A percentile compares a stretch with the other conserved stretches of the same genome.
Conservation (phyloP, 352 stramenopile genomes). For the Blastocystis sp. region DNA sequence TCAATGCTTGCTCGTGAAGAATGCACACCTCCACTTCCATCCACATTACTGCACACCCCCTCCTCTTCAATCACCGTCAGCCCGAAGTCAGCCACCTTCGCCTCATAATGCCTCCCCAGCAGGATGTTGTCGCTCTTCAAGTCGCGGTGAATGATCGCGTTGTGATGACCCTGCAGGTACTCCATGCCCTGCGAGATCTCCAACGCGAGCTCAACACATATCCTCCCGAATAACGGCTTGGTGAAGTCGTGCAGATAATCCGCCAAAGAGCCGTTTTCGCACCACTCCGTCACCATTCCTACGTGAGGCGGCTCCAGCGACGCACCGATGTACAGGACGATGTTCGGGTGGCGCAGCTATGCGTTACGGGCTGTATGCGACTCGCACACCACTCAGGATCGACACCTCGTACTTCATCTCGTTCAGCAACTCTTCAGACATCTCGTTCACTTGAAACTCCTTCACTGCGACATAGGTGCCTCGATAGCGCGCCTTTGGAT, state of each 20-base stretch:
- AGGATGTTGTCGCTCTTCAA: constrained; percentile 92
- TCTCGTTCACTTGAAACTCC: constrained; percentile 47
- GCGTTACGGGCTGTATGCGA: neutral
- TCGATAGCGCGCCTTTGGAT: neutral
- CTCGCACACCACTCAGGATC: constrained; percentile 75
- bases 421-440: constrained; percentile 72
- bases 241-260: constrained; percentile 85
- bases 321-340: constrained; percentile 96
- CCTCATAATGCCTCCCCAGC: constrained; percentile 78
- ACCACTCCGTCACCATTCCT: constrained; percentile 94
- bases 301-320: constrained; percentile 92
- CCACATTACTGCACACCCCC: constrained; percentile 85
- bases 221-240: constrained; percentile 56
- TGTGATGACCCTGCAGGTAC: constrained; percentile 95
- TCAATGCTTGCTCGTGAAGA: no score
- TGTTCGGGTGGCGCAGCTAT: constrained; percentile 93
- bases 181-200: constrained; percentile 90
- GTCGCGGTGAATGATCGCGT: constrained; percentile 97
- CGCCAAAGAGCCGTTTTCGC: constrained; percentile 90
- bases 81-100: constrained; percentile 96
- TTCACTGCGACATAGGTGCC: constrained; percentile 76
- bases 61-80: constrained; percentile 90
- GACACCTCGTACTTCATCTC: constrained; percentile 77
- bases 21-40: no score
- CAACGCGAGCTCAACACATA: constrained; percentile 78